Evolutionary conservation across 768 basidiomycete species (phyloP), one percentile per base, ranked within the genome.

Genomic region (Boletus rufocinnamomeus): DNA sequence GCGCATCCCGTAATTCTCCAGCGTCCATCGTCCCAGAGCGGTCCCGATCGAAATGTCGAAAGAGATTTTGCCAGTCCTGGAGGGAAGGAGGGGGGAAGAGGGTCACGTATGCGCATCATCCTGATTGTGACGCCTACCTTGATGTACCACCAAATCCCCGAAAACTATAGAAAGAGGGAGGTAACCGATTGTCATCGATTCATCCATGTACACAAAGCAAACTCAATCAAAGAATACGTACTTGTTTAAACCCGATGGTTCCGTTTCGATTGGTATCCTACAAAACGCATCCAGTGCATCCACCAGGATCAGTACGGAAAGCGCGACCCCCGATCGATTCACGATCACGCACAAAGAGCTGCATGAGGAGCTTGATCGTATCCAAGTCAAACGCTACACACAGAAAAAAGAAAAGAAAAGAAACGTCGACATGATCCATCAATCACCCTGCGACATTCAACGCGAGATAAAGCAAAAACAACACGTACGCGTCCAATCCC

Each of bases 61-160:
- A 93, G 56, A 91, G 85, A 57, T 84, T 84, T 75, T 92, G 89
- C 91, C 91, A 93, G 71, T 93, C 89, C 82, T 85, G 9, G n/a
- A n/a, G 11, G n/a, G 38, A 10, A 4, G 16, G 25, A 19, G 43
- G 3, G 14, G 16, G 2, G 2, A 3, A 27, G 11, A 7, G 2
- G 6, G 23, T 37, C 23, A 17, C 13, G 6, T 57, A 13, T 25
- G 30, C 14, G 6, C 21, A 41, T 40, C 28, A 2, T 21, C 16
- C 50, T 6, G n/a, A 19, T 52, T 34, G 28, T 23, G 10, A 35
- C 16, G 16, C 50, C 4, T 45, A 66, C 83, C 75, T 88, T 86
- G 82, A 91, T 85, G 72, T 90, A 91, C 66, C 88, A 87, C 87
- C 88, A 93, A 25, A 92, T 81, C 5, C 88, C 89, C 46, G 82